Evolutionary conservation across 2,329 filamentous ascomycete genomes (phyloP), one percentile per base, ranked within the genome.

Genomic region (Pyrenochaeta sp.): DNA sequence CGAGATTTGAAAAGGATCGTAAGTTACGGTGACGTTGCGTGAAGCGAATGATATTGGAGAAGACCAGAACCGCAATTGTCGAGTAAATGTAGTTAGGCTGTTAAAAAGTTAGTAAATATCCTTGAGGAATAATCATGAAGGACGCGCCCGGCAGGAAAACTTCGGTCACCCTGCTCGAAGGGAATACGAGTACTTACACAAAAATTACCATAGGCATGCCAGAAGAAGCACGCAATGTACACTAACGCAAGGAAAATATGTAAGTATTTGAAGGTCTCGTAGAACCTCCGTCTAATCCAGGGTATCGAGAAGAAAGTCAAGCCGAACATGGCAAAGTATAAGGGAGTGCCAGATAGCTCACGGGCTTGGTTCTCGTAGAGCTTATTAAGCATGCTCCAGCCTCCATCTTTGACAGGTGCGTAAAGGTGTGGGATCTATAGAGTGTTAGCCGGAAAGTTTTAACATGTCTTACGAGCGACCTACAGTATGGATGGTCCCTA

Each of bases 231-330:
- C 4, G 55, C 65, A 47, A 74, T 50, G 37, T 67, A 74, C 25
- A 52, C 36, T 4, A 69, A 19, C 8, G 57, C 67, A 3, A 71
- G 50, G 28, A 65, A 58, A n/a, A 71, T 55, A 50, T 74, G 72
- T 2, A 56, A 37, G 28, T 62, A 64, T 40, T 64, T 66, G 51
- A 74, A 74, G 3, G 48, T 39, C 49, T 73, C 68, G 51, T 74
- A 72, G 34, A 63, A 52, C 2, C 54, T 54, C 30, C 58, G 50
- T 12, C 72, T 56, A 19, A 72, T 52, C 48, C 53, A 66, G 5
- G 72, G 72, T n/a, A 72, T 42, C 9, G 72, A 74, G 34, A 72
- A 58, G n/a, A 66, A 25, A 3, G 64, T 53, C 9, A 74, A 52
- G 19, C 59, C 58, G 44, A 72, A 62, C 25, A 66, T 64, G 3